These are phyloP conservation scores for Pichia cactophila DNA, from an alignment of 1,139 yeast genomes.

Conservation along the genomic window DNA sequence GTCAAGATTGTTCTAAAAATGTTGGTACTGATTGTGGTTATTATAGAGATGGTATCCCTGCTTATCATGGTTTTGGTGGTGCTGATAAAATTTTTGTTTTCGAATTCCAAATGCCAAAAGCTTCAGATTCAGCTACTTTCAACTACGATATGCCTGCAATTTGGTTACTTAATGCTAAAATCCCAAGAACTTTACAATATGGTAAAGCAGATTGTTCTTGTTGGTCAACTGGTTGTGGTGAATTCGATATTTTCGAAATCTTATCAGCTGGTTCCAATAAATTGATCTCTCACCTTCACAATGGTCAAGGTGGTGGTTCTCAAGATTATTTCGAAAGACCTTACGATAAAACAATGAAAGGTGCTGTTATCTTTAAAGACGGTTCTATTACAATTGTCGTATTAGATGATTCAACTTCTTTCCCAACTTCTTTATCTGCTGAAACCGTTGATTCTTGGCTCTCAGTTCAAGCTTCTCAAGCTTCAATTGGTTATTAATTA, in stretches of 20 bases:
- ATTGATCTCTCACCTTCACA: conserved; percentile 78
- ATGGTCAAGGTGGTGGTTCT: conserved; percentile 90
- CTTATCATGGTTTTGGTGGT: conserved; percentile 86
- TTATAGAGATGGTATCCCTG: conserved; percentile 79
- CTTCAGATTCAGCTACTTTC: conserved; percentile 36
- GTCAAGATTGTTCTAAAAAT: conserved; percentile 47
- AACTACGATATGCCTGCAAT: conserved; percentile 90
- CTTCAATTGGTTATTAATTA: conserved; percentile 17
- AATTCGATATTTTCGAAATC: conserved; percentile 85
- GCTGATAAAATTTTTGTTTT: conserved; percentile 75
- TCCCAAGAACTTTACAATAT: conserved; percentile 90
- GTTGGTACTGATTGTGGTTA: conserved; percentile 69
- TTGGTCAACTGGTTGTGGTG: conserved; percentile 97
- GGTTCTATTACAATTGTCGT: conserved; percentile 51
- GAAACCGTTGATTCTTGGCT: conserved; percentile 54
- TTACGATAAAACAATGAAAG: conserved; percentile 66
- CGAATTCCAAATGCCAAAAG: conserved; percentile 87
- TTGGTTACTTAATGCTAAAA: conserved; percentile 90
- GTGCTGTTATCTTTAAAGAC: conserved; percentile 74
- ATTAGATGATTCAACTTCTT: conserved; percentile 48
- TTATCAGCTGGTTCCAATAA: conserved; percentile 63
- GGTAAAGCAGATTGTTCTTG: conserved; percentile 77
- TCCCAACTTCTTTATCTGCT: conserved; percentile 46
- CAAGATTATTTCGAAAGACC: conserved; percentile 86
- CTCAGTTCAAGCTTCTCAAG: conserved; percentile 41